Base-by-base conservation (phyloP, 139 green algal genomes). In the Chlorella ohadii region DNA sequence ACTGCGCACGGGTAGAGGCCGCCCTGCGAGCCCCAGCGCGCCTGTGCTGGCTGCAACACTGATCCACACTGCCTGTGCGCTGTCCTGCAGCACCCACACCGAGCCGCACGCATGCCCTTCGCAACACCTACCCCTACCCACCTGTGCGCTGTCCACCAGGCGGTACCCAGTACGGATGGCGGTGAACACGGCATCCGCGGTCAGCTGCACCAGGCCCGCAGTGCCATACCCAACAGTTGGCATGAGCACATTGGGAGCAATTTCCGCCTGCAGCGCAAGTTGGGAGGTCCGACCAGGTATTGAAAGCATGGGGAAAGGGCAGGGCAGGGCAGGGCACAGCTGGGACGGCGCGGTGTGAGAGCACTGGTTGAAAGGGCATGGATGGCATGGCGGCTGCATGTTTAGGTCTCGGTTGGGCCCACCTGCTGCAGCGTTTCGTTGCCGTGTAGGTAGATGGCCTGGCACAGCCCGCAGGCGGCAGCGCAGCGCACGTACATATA, bases 161-260 rank as follows among this genome's bases (percentile, higher is more conserved):
- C 91, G 86, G 84, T 94, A 97, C 4, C 95, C 94, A 0, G 70
- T 84, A 4, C 79, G 22, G 34, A 96, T 81, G 22, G 95, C 95
- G 39, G 71, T 66, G 2, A 83, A 31, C 64, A 95, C 92, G 0
- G 93, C 93, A 19, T 87, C 31, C 11, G 51, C 34, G 3, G 95
- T 95, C 23, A 61, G n/a, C 27, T 82, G 78, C 0, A 87, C 89
- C 64, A 98, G 86, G 0, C 92, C 95, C 0, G 95, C 95, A 16
- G 94, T 97, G 65, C 95, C 95, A 84, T 96, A 98, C 1, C 95
- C 95, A 4, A 97, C 80, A 3, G 76, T 83, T 7, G 93, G 94
- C 91, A 96, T 93, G 36, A 82, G 51, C 39, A 93, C 72, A 22
- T 88, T 90, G 12, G 86, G 90, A 55, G 86, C 88, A 0, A 96